phyloP scores from a whole-genome alignment of 345 rosid species.

The Moricandia moricandioides region DNA sequence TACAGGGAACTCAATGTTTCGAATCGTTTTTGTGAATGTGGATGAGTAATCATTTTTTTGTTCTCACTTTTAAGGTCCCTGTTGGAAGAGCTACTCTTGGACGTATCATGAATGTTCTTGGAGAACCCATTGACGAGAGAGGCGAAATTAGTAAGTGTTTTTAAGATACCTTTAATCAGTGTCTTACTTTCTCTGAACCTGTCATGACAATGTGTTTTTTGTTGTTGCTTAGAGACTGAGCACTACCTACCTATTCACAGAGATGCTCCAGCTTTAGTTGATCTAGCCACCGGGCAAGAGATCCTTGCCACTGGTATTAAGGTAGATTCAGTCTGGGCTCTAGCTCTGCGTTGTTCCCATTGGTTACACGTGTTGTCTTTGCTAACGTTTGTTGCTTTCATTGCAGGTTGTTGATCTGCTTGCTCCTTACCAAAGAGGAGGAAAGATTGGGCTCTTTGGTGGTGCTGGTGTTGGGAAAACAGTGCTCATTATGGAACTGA shows the following conservation, averaged over 20 bases:
- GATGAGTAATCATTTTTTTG: neutral
- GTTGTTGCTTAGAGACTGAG: conserved; percentile 59
- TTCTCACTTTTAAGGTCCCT: conserved; percentile 55
- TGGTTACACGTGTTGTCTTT: neutral
- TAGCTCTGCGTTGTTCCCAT: neutral
- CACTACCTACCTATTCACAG: conserved; percentile 91
- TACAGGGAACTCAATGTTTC: neutral
- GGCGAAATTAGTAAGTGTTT: conserved; percentile 75
- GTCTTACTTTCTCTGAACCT: neutral
- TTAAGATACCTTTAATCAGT: neutral
- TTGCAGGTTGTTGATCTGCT: conserved; percentile 90
- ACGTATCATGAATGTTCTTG: conserved; percentile 94
- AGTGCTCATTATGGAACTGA: conserved; percentile 97
- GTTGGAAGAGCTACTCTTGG: conserved; percentile 98
- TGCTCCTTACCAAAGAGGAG: conserved; percentile 99
- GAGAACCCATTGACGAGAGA: conserved; percentile 89
- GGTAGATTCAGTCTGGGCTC: conserved; percentile 27
- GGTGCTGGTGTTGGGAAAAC: conserved; percentile 99
- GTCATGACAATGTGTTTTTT: conserved; percentile 1
- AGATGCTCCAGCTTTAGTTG: conserved; percentile 94
- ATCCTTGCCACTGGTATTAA: conserved; percentile 97
- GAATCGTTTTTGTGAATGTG: neutral
- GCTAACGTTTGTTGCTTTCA: neutral
- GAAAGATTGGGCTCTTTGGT: conserved; percentile 98
- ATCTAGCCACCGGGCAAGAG: conserved; percentile 94